Conservation (phyloP, 768 basidiomycete genomes). For the Neoboletus subvelutipes region DNA sequence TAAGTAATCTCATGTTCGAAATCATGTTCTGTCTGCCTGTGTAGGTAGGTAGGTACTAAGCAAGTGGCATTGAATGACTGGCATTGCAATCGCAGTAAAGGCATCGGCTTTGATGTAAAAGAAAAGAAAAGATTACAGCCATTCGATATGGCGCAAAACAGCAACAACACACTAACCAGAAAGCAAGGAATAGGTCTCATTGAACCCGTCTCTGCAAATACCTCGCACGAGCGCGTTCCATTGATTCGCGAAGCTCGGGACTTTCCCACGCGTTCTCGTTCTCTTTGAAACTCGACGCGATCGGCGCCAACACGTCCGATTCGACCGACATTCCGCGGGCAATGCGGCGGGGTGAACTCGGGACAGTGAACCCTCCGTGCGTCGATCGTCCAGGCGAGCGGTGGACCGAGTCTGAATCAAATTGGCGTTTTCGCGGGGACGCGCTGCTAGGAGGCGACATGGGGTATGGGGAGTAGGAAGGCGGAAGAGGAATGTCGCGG, state of each 20-base stretch:
- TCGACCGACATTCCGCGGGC: slow-evolving; percentile 38
- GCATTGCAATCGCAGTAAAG: not conserved
- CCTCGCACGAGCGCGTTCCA: slow-evolving; percentile 62
- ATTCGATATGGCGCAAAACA: not conserved
- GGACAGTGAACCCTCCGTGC: slow-evolving; percentile 7
- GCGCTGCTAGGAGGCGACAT: slow-evolving; percentile 28
- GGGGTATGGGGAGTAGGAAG: slow-evolving; percentile 30
- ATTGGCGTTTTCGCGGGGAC: slow-evolving; percentile 37
- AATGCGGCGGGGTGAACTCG: slow-evolving; percentile 17
- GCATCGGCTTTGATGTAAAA: not conserved
- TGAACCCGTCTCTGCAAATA: slow-evolving; percentile 19
- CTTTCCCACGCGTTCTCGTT: slow-evolving; percentile 57
- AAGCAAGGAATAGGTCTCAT: not conserved
- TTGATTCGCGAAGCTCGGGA: slow-evolving; percentile 64
- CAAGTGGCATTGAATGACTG: slow-evolving; percentile 1
- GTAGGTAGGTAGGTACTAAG: not conserved
- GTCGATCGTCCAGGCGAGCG: slow-evolving; percentile 24
- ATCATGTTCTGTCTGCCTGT: not conserved
- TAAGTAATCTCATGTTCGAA: slow-evolving; percentile 2
- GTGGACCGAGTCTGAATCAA: slow-evolving; percentile 26
- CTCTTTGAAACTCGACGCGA: slow-evolving; percentile 37
- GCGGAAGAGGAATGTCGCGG: slow-evolving; percentile 25
- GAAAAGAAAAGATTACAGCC: not conserved
- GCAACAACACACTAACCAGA: not conserved
- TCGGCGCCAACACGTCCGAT: slow-evolving; percentile 26